Evolutionary conservation across 352 stramenopile genomes (phyloP).

Genomic region (Aphanomyces stellatus): DNA sequence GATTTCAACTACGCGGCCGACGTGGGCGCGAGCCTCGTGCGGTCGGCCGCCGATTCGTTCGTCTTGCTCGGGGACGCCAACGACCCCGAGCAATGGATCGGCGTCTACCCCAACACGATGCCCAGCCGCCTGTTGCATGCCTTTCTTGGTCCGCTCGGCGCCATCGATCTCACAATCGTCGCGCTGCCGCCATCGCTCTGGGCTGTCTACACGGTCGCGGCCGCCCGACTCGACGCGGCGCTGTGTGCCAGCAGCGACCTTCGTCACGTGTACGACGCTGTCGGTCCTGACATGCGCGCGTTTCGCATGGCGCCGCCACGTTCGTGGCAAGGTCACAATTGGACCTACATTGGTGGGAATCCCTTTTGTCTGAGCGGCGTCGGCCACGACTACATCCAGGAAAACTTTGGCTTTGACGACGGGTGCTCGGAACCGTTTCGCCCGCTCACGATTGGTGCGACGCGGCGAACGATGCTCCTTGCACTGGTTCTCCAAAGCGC

Average conservation of each 20-base stretch:
- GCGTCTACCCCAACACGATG: neutral
- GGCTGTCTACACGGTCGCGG: neutral
- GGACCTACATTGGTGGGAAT: neutral
- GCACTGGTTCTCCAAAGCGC: neutral
- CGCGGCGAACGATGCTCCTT: neutral
- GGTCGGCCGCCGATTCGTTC: neutral
- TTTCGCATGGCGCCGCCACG: neutral
- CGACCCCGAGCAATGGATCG: neutral
- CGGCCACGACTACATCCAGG: neutral
- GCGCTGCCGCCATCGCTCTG: neutral
- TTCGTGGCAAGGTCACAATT: neutral
- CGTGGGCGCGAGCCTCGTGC: neutral
- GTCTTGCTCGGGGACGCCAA: neutral
- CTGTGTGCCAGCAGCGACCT: neutral
- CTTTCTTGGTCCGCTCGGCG: neutral
- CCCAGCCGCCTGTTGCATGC: neutral
- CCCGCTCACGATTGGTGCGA: neutral
- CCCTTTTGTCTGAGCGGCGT: neutral
- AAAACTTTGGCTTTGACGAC: neutral
- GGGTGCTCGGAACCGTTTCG: neutral
- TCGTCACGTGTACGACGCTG: neutral
- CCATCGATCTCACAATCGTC: neutral
- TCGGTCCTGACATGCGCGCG: neutral
- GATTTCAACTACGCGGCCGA: neutral
- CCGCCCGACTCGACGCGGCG: neutral